Base-by-base conservation (phyloP, 495 filamentous ascomycete genomes). In the Trichodelitschia bisporula region DNA sequence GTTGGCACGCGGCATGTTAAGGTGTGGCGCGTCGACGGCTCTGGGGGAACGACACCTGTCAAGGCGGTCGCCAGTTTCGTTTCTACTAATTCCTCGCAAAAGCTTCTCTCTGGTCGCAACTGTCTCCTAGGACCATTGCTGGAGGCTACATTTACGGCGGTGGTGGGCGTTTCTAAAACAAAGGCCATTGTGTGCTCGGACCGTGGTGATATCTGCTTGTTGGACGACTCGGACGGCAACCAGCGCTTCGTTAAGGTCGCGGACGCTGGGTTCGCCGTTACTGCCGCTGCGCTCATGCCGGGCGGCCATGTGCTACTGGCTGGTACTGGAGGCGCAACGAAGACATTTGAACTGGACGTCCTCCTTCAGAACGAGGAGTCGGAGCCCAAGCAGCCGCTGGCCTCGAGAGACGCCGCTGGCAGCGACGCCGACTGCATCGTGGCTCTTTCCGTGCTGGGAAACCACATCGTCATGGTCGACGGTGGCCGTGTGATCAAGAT, bases 1-100 rank as follows among this genome's bases (percentile, higher is more conserved):
- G 61, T 78, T 16, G 86, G 86, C 12, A 74, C 83, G 26, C 67
- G 86, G 30, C 82, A 93, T 56, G 68, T 92, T 41, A 97, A 95
- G 48, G 64, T 89, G 18, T 97, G 86, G 86, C 63, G 74, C 38
- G 63, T 80, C 12, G 77, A 84, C 18, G 72, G 77, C 6, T 45
- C 38, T 9, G 44, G 46, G 40, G 38, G 55, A 29, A 52, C 42
- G 8, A 61, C 61, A 10, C 59, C 58, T 0, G 21, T n/a, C n/a
- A 24, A 24, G 21, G 36, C 43, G n/a, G 33, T 51, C 1, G 33
- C 18, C 38, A 45, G 35, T 34, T n/a, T n/a, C n/a, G n/a, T n/a
- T n/a, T n/a, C n/a, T n/a, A n/a, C n/a, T n/a, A n/a, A n/a, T n/a
- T 41, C 29, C 26, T 39, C 15, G 29, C 42, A 31, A 3, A 53